Evolutionary conservation across 768 basidiomycete species (phyloP), one percentile per base, ranked within the genome.

Genomic region (Sistotremastrum suecicum): DNA sequence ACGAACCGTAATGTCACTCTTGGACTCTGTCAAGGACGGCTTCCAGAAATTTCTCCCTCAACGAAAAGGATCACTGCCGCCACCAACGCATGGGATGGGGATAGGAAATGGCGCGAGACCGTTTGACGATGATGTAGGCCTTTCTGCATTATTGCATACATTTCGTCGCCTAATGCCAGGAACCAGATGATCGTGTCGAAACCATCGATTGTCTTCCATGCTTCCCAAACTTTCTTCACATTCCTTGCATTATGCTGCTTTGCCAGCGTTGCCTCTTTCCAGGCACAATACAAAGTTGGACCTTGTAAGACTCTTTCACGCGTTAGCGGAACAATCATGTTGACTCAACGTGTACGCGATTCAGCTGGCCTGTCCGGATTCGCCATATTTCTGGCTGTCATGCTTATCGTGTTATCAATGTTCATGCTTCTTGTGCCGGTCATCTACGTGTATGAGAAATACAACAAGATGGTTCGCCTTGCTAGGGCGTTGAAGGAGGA

Each of bases 181-280:
- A 28, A 32, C 12, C 53, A 89, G 87, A 85, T 88, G 83, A 88
- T 89, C 54, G 76, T 89, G 40, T 80, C 84, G 28, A 88, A 87
- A 66, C 80, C 83, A 5, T 70, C 78, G 50, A 83, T 89, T 57
- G 70, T 87, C 46, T 78, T 80, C 58, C 78, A 84, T 59, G 60
- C 74, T 32, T 78, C 75, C 3, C 84, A 94, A 67, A 72, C 78
- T 45, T 91, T 97, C 70, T 90, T 94, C 77, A 81, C 83, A 60
- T 95, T 97, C 58, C 72, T 97, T 40, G 77, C 87, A 8, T 83
- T 94, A 77, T 83, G 81, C 41, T 92, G 88, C 58, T 90, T 88
- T 54, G 92, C 85, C 5, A 80, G 83, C 54, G 84, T 90, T 3
- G 91, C 91, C 0, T 66, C 70, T 20, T 97, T 94, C 61, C 91